Conservation (phyloP, 805 yeast genomes). For the Yamadazyma akitaensis region DNA sequence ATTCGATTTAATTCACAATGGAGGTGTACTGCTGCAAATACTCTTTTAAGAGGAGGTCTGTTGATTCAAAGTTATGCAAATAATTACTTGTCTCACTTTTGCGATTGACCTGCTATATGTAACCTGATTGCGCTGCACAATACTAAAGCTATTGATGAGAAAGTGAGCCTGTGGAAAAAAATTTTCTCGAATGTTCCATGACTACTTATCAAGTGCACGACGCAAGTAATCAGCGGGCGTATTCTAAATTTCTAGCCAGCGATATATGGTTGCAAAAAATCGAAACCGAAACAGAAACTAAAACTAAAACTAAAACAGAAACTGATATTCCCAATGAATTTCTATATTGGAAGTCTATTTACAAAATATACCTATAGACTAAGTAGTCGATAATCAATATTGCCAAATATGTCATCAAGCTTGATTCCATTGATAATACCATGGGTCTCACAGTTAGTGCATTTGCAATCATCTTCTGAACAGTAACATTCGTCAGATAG, state of each 20-base stretch:
- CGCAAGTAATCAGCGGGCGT: no score
- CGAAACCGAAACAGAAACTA: neutral
- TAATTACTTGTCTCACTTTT: constrained; percentile 2
- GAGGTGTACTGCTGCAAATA: neutral
- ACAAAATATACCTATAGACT: neutral
- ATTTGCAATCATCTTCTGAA: constrained; percentile 29
- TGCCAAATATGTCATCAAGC: constrained; percentile 34
- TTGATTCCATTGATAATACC: constrained; percentile 43
- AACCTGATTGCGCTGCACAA: constrained; percentile 1
- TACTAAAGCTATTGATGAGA: neutral
- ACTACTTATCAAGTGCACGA: neutral
- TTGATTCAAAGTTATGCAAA: neutral
- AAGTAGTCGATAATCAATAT: constrained; percentile 8
- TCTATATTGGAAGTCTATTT: no score
- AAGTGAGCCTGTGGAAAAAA: neutral
- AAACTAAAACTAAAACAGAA: neutral
- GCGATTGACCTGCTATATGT: constrained; percentile 1
- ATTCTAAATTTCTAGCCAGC: no score
- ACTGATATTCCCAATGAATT: no score
- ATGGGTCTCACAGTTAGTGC: constrained; percentile 43
- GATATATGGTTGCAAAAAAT: neutral
- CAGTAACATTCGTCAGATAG: constrained; percentile 21
- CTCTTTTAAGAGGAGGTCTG: neutral
- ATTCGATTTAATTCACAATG: neutral
- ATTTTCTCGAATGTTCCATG: constrained; percentile 4